These are phyloP conservation scores for Primulina tabacum DNA, from an alignment of 257 asterid genomes.

Conservation along the genomic window DNA sequence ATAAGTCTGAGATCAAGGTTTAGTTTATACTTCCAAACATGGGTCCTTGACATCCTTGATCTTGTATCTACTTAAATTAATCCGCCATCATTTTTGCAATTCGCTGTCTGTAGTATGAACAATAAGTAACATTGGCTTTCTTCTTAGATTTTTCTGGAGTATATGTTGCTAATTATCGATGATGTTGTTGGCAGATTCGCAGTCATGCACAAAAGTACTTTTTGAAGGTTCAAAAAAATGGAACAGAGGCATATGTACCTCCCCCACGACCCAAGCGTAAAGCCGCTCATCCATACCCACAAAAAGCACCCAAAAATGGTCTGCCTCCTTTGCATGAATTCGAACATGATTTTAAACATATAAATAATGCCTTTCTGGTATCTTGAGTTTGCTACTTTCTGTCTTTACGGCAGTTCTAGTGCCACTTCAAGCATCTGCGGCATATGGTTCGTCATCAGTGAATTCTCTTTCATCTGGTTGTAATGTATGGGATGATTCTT, in stretches of 20 bases:
- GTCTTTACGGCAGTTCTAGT: slow-evolving; percentile 42
- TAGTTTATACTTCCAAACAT: slow-evolving; percentile 14
- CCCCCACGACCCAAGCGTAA: slow-evolving; percentile 99
- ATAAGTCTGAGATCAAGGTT: not conserved
- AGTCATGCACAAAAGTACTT: slow-evolving; percentile 98
- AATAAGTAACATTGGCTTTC: not conserved
- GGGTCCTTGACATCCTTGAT: slow-evolving; percentile 15
- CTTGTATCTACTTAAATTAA: slow-evolving; percentile 1
- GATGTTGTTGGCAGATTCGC: slow-evolving; percentile 57
- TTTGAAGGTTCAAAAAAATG: slow-evolving; percentile 92
- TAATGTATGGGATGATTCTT: slow-evolving; percentile 67
- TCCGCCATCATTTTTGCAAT: slow-evolving; percentile 10
- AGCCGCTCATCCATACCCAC: slow-evolving; percentile 97
- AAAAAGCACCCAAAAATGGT: slow-evolving; percentile 91
- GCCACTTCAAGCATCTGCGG: slow-evolving; percentile 66
- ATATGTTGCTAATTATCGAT: not conserved
- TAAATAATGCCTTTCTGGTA: slow-evolving; percentile 12
- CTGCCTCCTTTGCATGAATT: slow-evolving; percentile 23
- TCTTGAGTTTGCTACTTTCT: slow-evolving; percentile 25
- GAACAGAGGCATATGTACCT: slow-evolving; percentile 86
- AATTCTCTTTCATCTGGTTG: slow-evolving; percentile 59
- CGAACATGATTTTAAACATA: slow-evolving; percentile 4
- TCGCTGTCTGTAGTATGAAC: not conserved
- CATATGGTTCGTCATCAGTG: slow-evolving; percentile 55
- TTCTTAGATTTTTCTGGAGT: not conserved